Conservation (phyloP, 768 basidiomycete genomes). For the Daedaleopsis sinensis region DNA sequence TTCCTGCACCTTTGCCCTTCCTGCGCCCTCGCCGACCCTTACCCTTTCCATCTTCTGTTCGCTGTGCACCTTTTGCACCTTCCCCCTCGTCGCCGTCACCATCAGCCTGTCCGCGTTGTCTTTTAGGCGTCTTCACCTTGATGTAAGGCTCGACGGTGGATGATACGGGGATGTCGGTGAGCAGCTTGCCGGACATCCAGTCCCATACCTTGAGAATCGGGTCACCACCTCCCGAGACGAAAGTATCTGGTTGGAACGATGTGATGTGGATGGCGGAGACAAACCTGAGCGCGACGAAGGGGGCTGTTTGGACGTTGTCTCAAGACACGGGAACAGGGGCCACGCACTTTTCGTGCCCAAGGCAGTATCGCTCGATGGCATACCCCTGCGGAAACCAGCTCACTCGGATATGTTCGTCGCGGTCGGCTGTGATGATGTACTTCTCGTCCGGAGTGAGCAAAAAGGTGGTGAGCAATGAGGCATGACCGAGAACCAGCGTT, state of each 20-base stretch:
- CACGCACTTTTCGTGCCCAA: constrained; percentile 82
- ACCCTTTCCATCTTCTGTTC: constrained; percentile 10
- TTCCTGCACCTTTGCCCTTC: constrained; percentile 17
- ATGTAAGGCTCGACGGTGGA: constrained; percentile 41
- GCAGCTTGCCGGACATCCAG: constrained; percentile 65
- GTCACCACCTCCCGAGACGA: constrained; percentile 93
- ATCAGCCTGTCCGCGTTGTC: constrained; percentile 32
- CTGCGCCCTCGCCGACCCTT: constrained; percentile 19
- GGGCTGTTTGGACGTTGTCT: neutral
- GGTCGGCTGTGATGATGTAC: constrained; percentile 85
- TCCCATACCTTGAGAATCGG: constrained; percentile 76
- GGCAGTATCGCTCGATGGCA: constrained; percentile 83
- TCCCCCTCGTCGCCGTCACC: constrained; percentile 27
- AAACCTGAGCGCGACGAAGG: constrained; percentile 51
- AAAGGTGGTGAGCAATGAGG: constrained; percentile 80
- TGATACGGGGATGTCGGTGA: constrained; percentile 54
- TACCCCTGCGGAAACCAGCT: constrained; percentile 89
- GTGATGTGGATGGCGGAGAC: constrained; percentile 84
- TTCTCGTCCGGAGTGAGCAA: constrained; percentile 67
- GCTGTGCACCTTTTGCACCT: constrained; percentile 23
- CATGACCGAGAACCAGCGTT: constrained; percentile 81
- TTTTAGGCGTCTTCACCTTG: constrained; percentile 38
- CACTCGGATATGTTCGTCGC: constrained; percentile 94
- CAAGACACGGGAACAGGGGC: neutral
- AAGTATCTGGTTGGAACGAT: constrained; percentile 39